Percentiles rank a stretch among this genome's conserved stretches.
Evolutionary conservation across 2,329 filamentous ascomycete genomes (phyloP).

Genomic region (Fusarium pilosicola): DNA sequence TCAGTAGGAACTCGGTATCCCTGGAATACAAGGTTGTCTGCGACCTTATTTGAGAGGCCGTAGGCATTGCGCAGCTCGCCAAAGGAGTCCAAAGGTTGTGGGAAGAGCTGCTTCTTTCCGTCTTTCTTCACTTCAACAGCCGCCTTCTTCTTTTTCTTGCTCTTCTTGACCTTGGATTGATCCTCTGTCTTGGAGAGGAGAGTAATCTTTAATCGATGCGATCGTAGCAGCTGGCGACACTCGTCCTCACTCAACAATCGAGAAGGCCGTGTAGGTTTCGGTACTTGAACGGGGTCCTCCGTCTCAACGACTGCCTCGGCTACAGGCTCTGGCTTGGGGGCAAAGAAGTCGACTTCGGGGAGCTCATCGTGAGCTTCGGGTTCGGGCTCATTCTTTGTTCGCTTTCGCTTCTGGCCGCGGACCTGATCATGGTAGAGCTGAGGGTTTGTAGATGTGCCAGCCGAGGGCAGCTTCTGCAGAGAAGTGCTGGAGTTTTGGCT

Average conservation of each 20-base stretch:
- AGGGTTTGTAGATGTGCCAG: constrained; percentile 71
- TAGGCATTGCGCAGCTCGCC: constrained; percentile 75
- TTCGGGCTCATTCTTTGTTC: constrained; percentile 52
- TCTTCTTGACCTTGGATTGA: constrained; percentile 60
- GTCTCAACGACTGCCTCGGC: constrained; percentile 46
- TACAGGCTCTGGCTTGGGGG: constrained; percentile 53
- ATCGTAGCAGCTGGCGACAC: constrained; percentile 77
- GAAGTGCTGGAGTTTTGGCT: constrained; percentile 44
- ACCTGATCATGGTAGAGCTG: constrained; percentile 74
- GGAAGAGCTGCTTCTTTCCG: constrained; percentile 72
- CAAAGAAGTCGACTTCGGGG: constrained; percentile 69
- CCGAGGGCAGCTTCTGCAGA: constrained; percentile 67
- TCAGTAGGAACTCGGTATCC: constrained; percentile 91
- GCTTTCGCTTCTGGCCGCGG: constrained; percentile 66
- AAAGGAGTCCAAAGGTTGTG: constrained; percentile 83
- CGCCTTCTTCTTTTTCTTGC: constrained; percentile 64
- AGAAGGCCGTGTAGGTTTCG: constrained; percentile 43
- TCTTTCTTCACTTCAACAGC: constrained; percentile 61
- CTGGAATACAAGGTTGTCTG: constrained; percentile 83
- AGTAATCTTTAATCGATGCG: constrained; percentile 86
- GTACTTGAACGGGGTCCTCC: constrained; percentile 39
- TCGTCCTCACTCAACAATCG: constrained; percentile 71
- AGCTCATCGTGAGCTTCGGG: constrained; percentile 47
- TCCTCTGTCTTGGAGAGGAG: constrained; percentile 68
- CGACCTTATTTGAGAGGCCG: constrained; percentile 76